Evolutionary conservation across 305 asterid genomes (phyloP), one percentile per base, ranked within the genome.

Genomic region (Fraxinus albicans): DNA sequence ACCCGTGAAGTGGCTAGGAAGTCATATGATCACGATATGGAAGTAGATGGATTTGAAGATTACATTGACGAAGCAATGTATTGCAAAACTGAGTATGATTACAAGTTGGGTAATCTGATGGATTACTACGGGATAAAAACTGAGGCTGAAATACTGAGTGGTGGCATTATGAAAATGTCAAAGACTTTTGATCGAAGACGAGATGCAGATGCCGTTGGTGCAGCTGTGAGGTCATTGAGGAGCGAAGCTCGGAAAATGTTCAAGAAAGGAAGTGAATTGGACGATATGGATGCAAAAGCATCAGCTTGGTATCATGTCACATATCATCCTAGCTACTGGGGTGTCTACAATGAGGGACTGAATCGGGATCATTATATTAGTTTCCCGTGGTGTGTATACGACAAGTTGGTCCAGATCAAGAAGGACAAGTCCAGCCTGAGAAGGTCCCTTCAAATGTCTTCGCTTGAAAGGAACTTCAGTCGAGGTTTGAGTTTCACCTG

Each of bases 291-390:
- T 27, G 94, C 97, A 6, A 96, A 91, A 88, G 99, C 98, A 2
- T 96, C 99, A 2, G 99, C 99, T 21, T 94, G 99, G 99, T 96
- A 96, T 88, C 90, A 91, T 34, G 99, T 96, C 69, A 87, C 97
- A 0, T 96, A 94, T 85, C 96, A 96, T 86, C 94, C 84, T 9
- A 86, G 74, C n/a, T 92, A 70, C 65, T 96, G 94, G 94, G 98
- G 98, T 50, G 42, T 29, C 70, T 96, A 96, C 86, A 96, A 96
- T 3, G 89, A 84, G 86, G 98, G 91, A 33, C 13, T 90, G 88
- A 86, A 86, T 31, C 90, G 98, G 81, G 95, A 85, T 86, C 98
- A 94, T 70, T 93, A 87, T 79, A 88, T 96, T 60, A 96, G 98
- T 79, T 96, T 96, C 79, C 97, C 98, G 0, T 96, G 99, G 99